Evolutionary conservation across 352 stramenopile species (phyloP).

Genomic region (Peronospora destructor): DNA sequence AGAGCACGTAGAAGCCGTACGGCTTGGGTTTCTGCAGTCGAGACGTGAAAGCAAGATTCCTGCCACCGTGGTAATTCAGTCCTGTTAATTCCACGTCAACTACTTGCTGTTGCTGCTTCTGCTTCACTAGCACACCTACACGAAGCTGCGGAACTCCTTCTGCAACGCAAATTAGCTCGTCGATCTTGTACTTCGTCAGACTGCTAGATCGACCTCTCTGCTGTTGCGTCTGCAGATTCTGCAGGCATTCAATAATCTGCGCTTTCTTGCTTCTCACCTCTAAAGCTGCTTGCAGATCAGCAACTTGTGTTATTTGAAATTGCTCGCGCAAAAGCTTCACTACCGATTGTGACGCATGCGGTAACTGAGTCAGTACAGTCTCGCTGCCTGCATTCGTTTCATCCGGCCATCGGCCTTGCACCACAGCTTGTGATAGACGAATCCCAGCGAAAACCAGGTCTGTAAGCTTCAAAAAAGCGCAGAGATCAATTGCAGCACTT

Average conservation of each 20-base stretch:
- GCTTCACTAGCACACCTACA: slow-evolving; percentile 20
- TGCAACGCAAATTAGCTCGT: slow-evolving; percentile 38
- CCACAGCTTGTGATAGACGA: slow-evolving; percentile 46
- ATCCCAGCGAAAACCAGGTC: slow-evolving; percentile 49
- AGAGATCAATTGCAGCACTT: slow-evolving; percentile 89
- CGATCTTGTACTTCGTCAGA: slow-evolving; percentile 33
- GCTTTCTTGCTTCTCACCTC: slow-evolving; percentile 26
- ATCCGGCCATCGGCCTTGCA: slow-evolving; percentile 46
- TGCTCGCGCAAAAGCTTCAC: slow-evolving; percentile 26
- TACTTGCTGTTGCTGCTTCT: slow-evolving; percentile 19
- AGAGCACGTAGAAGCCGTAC: slow-evolving; percentile 67
- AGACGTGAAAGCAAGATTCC: slow-evolving; percentile 31
- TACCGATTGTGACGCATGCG: slow-evolving; percentile 30
- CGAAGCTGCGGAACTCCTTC: slow-evolving; percentile 42
- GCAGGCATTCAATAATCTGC: slow-evolving; percentile 30
- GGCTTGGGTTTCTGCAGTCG: slow-evolving; percentile 57
- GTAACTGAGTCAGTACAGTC: slow-evolving; percentile 40
- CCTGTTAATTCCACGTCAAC: slow-evolving; percentile 37
- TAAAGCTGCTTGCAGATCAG: slow-evolving; percentile 32
- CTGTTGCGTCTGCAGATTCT: slow-evolving; percentile 18
- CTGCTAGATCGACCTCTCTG: slow-evolving; percentile 11
- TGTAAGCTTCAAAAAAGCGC: slow-evolving; percentile 46
- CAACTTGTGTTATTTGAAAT: slow-evolving; percentile 24
- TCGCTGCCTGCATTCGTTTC: slow-evolving; percentile 3
- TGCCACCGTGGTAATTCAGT: slow-evolving; percentile 26